A percentile compares a stretch with the other conserved stretches of the same genome.
Evolutionary conservation across 257 asterid genomes (phyloP).

Genomic region (Solanum appendiculatum): DNA sequence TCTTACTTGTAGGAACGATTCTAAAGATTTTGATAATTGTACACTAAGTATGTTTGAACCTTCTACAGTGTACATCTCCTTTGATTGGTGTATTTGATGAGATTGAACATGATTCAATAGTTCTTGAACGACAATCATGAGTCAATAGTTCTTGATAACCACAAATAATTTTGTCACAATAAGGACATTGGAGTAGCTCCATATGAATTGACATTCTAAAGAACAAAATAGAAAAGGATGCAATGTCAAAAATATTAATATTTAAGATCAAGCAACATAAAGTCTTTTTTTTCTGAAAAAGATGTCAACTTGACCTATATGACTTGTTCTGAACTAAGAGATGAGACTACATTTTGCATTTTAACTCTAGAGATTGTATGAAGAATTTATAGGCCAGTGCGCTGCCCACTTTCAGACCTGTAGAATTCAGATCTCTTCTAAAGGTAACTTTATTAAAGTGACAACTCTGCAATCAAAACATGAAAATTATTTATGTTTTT

Average conservation of each 20-base stretch:
- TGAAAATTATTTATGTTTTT: too few species aligned
- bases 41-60: not conserved
- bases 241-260: too few species aligned
- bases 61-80: not conserved
- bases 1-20: not conserved
- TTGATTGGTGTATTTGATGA: not conserved
- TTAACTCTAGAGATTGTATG: not conserved
- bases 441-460: too few species aligned
- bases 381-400: not conserved
- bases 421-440: not conserved
- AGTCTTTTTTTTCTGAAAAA: too few species aligned
- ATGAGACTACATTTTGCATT: not conserved
- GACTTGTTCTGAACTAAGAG: not conserved
- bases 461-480: not conserved
- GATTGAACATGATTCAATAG: not conserved
- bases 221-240: too few species aligned
- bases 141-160: not conserved
- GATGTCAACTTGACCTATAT: not conserved
- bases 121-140: too few species aligned
- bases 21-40: not conserved
- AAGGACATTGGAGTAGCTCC: not conserved
- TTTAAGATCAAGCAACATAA: not conserved
- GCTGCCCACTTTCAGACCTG: not conserved
- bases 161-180: not conserved
- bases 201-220: too few species aligned